Percentiles rank a stretch among this genome's conserved stretches.
These are phyloP conservation scores for Alternaria triticina DNA, from an alignment of 2,329 filamentous ascomycete genomes.

Conservation along the genomic window DNA sequence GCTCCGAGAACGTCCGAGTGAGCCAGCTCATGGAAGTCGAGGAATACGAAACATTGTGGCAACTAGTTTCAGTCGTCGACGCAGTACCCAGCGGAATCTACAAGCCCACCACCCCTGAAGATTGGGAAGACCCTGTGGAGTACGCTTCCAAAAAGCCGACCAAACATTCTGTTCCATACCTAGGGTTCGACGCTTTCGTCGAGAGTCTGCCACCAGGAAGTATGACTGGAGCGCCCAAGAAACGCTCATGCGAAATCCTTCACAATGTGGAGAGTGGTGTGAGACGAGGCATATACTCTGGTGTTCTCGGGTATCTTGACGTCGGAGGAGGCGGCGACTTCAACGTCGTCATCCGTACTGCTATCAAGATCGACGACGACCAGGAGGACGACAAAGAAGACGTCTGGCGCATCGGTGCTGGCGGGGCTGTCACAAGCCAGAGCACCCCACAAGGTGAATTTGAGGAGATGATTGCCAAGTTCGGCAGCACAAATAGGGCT, in stretches of 20 bases:
- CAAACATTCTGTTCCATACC: slow-evolving; percentile 38
- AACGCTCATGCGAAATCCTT: slow-evolving; percentile 85
- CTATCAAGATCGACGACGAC: slow-evolving; percentile 60
- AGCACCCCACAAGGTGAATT: slow-evolving; percentile 82
- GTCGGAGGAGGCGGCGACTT: slow-evolving; percentile 85
- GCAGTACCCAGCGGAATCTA: slow-evolving; percentile 54
- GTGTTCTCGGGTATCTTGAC: slow-evolving; percentile 89
- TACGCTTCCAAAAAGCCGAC: slow-evolving; percentile 18
- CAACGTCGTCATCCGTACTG: slow-evolving; percentile 86
- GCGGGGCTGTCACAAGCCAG: slow-evolving; percentile 85
- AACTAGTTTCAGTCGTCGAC: slow-evolving; percentile 88
- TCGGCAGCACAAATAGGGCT: slow-evolving; percentile 42
- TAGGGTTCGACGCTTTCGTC: slow-evolving; percentile 77
- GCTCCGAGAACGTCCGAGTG: slow-evolving; percentile 74
- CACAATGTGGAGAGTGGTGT: slow-evolving; percentile 67
- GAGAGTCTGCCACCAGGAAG: slow-evolving; percentile 84
- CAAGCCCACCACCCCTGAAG: slow-evolving; percentile 35
- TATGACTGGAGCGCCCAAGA: slow-evolving; percentile 97
- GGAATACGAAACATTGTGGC: slow-evolving; percentile 88
- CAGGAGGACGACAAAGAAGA: slow-evolving; percentile 50
- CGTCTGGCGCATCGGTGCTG: slow-evolving; percentile 84
- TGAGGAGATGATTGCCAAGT: slow-evolving; percentile 77
- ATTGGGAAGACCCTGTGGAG: slow-evolving; percentile 41
- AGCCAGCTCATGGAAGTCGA: slow-evolving; percentile 84
- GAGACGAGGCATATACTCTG: slow-evolving; percentile 80